These are phyloP conservation scores for Talaromyces sp. DNA, from an alignment of 2,329 filamentous ascomycete species.

Conservation along the genomic window DNA sequence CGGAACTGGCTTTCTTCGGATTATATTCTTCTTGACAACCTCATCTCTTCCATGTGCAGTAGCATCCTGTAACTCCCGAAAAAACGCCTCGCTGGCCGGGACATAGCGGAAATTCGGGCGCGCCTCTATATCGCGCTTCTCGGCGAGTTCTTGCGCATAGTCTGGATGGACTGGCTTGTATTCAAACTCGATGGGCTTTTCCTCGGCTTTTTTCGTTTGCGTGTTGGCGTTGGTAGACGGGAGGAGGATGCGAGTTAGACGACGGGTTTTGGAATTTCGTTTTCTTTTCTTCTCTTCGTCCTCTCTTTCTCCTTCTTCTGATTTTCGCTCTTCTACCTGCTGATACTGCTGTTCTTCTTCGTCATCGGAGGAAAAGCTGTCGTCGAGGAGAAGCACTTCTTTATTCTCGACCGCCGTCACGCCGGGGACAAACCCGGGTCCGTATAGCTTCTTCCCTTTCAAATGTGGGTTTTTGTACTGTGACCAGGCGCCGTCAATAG, in stretches of 20 bases:
- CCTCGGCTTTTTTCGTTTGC: neutral
- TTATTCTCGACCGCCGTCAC: slow-evolving; percentile 1
- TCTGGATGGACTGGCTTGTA: slow-evolving; percentile 29
- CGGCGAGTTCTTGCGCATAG: slow-evolving; percentile 24
- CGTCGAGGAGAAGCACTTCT: slow-evolving; percentile 7
- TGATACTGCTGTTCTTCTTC: neutral
- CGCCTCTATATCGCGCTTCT: slow-evolving; percentile 11
- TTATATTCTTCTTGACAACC: neutral
- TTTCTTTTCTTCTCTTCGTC: neutral
- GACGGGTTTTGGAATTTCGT: slow-evolving; percentile 7
- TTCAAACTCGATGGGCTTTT: slow-evolving; percentile 21
- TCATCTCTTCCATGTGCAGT: slow-evolving; percentile 9
- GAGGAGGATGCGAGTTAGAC: slow-evolving; percentile 8
- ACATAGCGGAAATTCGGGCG: slow-evolving; percentile 27
- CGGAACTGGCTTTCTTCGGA: neutral
- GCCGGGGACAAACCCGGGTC: slow-evolving; percentile 24
- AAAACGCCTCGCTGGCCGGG: slow-evolving; percentile 21
- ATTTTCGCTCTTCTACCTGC: neutral
- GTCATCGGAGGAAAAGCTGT: slow-evolving; percentile 7
- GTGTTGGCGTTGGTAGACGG: slow-evolving; percentile 5
- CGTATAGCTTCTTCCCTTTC: slow-evolving; percentile 16
- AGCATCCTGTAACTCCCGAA: slow-evolving; percentile 20
- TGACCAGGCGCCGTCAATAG: slow-evolving; percentile 34
- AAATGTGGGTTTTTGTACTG: slow-evolving; percentile 25
- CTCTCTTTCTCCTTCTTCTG: neutral